These are phyloP conservation scores for Penicillium sp. DNA, from an alignment of 2,329 filamentous ascomycete genomes.

Conservation along the genomic window DNA sequence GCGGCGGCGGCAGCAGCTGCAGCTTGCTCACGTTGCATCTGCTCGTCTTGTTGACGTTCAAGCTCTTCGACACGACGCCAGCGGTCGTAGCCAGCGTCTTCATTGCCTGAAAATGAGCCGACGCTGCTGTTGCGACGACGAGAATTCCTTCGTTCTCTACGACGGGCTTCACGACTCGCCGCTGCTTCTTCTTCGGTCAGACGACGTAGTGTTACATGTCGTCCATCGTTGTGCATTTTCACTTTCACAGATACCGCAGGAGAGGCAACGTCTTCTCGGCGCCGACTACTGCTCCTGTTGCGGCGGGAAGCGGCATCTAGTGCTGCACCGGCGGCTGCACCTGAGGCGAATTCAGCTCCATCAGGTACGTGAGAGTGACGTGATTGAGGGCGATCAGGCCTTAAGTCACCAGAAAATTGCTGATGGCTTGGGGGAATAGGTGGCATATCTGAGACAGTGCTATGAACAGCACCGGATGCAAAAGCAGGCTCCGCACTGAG, in stretches of 20 bases:
- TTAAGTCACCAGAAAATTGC: slow-evolving; percentile 36
- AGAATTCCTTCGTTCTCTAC: slow-evolving; percentile 43
- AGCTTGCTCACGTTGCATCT: slow-evolving; percentile 40
- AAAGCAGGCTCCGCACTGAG: slow-evolving; percentile 32
- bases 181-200: slow-evolving; percentile 61
- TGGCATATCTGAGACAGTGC: slow-evolving; percentile 35
- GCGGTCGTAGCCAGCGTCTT: slow-evolving; percentile 38
- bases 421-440: slow-evolving; percentile 41
- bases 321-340: slow-evolving; percentile 31
- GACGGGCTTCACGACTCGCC: slow-evolving; percentile 55
- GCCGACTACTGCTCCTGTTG: slow-evolving; percentile 31
- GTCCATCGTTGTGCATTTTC: slow-evolving; percentile 62
- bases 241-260: slow-evolving; percentile 63
- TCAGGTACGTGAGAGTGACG: slow-evolving; percentile 15
- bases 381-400: slow-evolving; percentile 20
- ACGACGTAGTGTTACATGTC: slow-evolving; percentile 59
- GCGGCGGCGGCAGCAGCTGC: slow-evolving; percentile 32
- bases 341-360: slow-evolving; percentile 26
- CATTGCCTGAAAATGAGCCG: slow-evolving; percentile 42
- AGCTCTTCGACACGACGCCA: slow-evolving; percentile 50
- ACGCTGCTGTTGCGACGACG: slow-evolving; percentile 41
- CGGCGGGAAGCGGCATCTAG: slow-evolving; percentile 30
- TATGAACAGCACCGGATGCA: slow-evolving; percentile 31
- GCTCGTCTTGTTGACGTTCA: slow-evolving; percentile 47
- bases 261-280: slow-evolving; percentile 44